Conservation (phyloP, 192 early-diverging fungal species). For the Coemansia sp. region DNA sequence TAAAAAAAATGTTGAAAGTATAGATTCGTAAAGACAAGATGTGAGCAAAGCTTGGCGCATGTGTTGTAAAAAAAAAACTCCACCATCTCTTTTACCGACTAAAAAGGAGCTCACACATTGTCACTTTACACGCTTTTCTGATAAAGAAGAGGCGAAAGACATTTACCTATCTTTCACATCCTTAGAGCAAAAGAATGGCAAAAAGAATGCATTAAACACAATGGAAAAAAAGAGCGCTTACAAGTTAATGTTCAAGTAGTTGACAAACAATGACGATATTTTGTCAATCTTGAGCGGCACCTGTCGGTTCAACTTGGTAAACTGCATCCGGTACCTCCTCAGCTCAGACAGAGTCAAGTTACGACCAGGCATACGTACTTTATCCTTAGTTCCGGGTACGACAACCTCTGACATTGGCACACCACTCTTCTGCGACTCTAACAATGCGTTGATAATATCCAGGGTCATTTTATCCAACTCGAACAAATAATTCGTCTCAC, state of each 20-base stretch:
- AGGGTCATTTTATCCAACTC: conserved; percentile 86
- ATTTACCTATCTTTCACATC: background rate
- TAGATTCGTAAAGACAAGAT: conserved; percentile 3
- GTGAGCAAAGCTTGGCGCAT: background rate
- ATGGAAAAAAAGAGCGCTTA: conserved; percentile 1
- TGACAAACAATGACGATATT: conserved; percentile 85
- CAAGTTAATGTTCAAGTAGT: conserved; percentile 91
- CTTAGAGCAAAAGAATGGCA: background rate
- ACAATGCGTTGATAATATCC: conserved; percentile 75
- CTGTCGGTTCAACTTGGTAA: conserved; percentile 86
- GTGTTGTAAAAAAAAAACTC: background rate
- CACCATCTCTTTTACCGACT: background rate
- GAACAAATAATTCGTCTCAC: conserved; percentile 89
- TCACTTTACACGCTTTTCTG: background rate
- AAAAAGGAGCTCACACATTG: background rate
- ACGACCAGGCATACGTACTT: conserved; percentile 68
- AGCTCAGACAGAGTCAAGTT: conserved; percentile 81
- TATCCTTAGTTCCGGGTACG: conserved; percentile 60
- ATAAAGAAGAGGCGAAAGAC: background rate
- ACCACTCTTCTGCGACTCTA: conserved; percentile 78
- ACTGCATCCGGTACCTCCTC: conserved; percentile 79
- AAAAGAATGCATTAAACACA: background rate
- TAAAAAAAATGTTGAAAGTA: background rate
- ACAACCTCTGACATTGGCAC: conserved; percentile 60
- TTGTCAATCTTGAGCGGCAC: conserved; percentile 73